Evolutionary conservation across 768 basidiomycete species (phyloP).

Genomic region (Tricholoma matsutake): DNA sequence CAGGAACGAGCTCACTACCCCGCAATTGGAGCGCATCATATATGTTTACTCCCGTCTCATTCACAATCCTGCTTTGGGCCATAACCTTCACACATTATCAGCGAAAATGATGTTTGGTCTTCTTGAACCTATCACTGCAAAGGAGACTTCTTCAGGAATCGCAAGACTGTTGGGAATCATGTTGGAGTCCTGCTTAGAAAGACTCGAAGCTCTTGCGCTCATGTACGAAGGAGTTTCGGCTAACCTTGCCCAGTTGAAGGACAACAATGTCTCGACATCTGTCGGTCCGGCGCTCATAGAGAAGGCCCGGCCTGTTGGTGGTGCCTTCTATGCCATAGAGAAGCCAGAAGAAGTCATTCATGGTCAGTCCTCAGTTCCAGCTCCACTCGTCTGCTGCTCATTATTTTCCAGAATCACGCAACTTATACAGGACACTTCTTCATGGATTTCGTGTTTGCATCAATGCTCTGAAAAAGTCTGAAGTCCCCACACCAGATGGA

Average conservation of each 20-base stretch:
- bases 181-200: slow-evolving; percentile 80
- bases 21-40: slow-evolving; percentile 75
- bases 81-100: slow-evolving; percentile 83
- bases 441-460: slow-evolving; percentile 86
- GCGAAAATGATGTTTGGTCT: slow-evolving; percentile 92
- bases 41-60: slow-evolving; percentile 84
- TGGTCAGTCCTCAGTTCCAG: slow-evolving; percentile 44
- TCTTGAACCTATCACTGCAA: slow-evolving; percentile 75
- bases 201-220: slow-evolving; percentile 75
- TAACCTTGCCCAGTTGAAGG: slow-evolving; percentile 48
- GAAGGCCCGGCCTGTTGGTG: slow-evolving; percentile 78
- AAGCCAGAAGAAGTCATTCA: slow-evolving; percentile 78
- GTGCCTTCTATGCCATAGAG: slow-evolving; percentile 74
- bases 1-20: slow-evolving; percentile 71
- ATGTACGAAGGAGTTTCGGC: slow-evolving; percentile 55
- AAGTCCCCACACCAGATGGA: slow-evolving; percentile 78
- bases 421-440: slow-evolving; percentile 83
- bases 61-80: slow-evolving; percentile 81
- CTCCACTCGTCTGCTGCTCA: slow-evolving; percentile 8
- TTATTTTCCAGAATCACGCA: slow-evolving; percentile 64
- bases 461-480: slow-evolving; percentile 71
- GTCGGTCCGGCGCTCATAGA: slow-evolving; percentile 73
- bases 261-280: slow-evolving; percentile 34
- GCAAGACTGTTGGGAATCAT: slow-evolving; percentile 68
- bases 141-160: slow-evolving; percentile 69